Evolutionary conservation across 1,284 basidiomycete species (phyloP).

Genomic region (Ustilago lituana): DNA sequence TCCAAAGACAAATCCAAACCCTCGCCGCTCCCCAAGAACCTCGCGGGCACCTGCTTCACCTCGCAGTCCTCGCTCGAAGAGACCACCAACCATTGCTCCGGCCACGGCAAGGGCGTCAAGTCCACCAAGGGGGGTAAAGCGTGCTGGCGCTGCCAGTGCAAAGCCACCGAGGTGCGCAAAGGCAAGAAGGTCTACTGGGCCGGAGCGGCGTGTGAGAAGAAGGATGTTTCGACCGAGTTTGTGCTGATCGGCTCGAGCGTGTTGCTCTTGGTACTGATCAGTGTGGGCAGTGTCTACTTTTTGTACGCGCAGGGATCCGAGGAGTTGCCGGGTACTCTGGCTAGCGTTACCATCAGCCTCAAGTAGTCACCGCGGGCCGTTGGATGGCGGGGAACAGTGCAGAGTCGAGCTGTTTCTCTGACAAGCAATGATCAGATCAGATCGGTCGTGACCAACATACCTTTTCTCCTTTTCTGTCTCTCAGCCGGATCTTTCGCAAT

Average conservation of each 20-base stretch:
- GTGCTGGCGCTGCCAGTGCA: slow-evolving; percentile 62
- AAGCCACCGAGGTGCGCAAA: slow-evolving; percentile 34
- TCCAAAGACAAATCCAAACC: slow-evolving; percentile 12
- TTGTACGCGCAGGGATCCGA: slow-evolving; percentile 47
- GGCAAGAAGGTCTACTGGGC: slow-evolving; percentile 53
- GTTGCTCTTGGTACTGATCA: slow-evolving; percentile 43
- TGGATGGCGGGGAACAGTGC: too few relatives aligned
- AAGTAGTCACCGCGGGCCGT: slow-evolving; percentile 26
- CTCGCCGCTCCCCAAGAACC: slow-evolving; percentile 28
- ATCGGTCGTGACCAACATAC: too few relatives aligned
- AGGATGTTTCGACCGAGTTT: slow-evolving; percentile 56
- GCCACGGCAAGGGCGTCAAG: slow-evolving; percentile 55
- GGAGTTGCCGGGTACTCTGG: slow-evolving; percentile 57
- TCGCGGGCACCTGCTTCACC: slow-evolving; percentile 49
- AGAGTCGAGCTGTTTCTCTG: not conserved
- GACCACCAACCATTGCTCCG: slow-evolving; percentile 55
- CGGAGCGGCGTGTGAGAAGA: slow-evolving; percentile 63
- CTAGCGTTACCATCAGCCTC: slow-evolving; percentile 55
- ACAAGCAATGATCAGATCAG: too few relatives aligned
- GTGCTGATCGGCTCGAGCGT: slow-evolving; percentile 53
- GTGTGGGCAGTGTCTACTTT: slow-evolving; percentile 43
- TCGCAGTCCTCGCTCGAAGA: slow-evolving; percentile 38
- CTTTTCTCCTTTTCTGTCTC: not conserved
- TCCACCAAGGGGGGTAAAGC: slow-evolving; percentile 48
- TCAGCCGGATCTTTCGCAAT: slow-evolving; percentile 9